Evolutionary conservation across 805 yeast genomes (phyloP), one percentile per base, ranked within the genome.

Genomic region (Komagataella pastoris): DNA sequence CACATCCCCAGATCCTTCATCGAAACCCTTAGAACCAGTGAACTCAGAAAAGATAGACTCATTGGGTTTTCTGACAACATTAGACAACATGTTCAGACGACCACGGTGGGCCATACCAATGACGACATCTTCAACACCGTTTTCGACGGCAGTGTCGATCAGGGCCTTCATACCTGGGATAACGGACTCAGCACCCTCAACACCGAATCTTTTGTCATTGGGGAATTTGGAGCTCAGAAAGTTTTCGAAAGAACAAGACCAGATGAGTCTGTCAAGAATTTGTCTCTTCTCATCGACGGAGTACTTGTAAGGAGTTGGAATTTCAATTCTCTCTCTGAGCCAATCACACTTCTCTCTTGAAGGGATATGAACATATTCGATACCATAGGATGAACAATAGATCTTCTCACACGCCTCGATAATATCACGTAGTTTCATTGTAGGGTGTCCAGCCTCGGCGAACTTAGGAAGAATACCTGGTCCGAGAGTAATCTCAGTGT

Each of bases 101-200:
- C 99, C 99, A 79, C 99, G 87, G 73, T 93, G 99, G 51, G 99
- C 97, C 98, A 93, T 93, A 75, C 99, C 99, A 61, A 93, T 85
- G 62, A 91, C 95, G 55, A 93, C 83, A 67, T 91, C 98, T 71
- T 90, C 97, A 51, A 91, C 84, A 61, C 99, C 99, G 55, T 75
- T 72, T 58, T 86, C 95, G 50, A 90, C 98, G 47, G 96, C 79
- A 58, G 89, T 83, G 71, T 93, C 99, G 65, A 93, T 89, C 66
- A 93, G 69, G 49, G 97, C 85, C 75, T 93, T 93, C 77, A 93
- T 83, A 74, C 98, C 99, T 48, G 98, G 98, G 50, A 93, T 87
- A 62, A 87, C 85, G 49, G 96, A 76, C 74, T 93, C 99, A 57
- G 95, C 96, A 75, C 99, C 99, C 76, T 93, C 99, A 54, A 93